phyloP scores from a whole-genome alignment of 1,284 basidiomycete species.

The Moesziomyces sp. region DNA sequence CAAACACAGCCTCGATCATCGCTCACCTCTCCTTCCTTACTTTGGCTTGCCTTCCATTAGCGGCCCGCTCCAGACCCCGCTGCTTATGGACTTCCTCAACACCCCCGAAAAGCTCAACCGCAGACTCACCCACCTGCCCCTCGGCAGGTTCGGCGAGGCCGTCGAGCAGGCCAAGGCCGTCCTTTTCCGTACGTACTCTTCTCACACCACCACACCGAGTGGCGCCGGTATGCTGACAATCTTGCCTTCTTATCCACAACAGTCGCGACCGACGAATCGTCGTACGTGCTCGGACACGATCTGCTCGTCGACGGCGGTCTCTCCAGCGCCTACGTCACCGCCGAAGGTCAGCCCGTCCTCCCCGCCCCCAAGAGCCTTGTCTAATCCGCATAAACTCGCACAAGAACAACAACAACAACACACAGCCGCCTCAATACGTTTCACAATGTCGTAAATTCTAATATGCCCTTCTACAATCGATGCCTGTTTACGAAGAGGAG shows the following conservation, averaged over 20 bases:
- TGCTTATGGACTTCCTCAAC: constrained; percentile 97
- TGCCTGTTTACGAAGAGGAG: background rate
- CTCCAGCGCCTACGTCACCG: constrained; percentile 47
- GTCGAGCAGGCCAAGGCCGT: constrained; percentile 91
- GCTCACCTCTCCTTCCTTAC: background rate
- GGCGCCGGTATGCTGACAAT: background rate
- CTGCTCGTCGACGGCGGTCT: constrained; percentile 47
- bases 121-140: constrained; percentile 88
- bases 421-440: background rate
- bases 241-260: background rate
- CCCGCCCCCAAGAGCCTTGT: constrained; percentile 48
- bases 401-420: too few species aligned
- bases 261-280: constrained; percentile 73
- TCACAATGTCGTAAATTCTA: too few species aligned
- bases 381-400: constrained; percentile 1
- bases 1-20: background rate
- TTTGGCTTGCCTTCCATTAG: constrained; percentile 3
- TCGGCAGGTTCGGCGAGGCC: constrained; percentile 97
- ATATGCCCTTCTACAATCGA: too few species aligned
- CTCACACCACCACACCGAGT: too few species aligned
- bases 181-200: constrained; percentile 73
- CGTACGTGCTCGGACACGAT: constrained; percentile 71
- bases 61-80: constrained; percentile 74
- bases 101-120: constrained; percentile 95
- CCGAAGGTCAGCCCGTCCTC: constrained; percentile 45